Evolutionary conservation across 2,329 filamentous ascomycete species (phyloP), one percentile per base, ranked within the genome.

Genomic region (Fusarium equiseti): DNA sequence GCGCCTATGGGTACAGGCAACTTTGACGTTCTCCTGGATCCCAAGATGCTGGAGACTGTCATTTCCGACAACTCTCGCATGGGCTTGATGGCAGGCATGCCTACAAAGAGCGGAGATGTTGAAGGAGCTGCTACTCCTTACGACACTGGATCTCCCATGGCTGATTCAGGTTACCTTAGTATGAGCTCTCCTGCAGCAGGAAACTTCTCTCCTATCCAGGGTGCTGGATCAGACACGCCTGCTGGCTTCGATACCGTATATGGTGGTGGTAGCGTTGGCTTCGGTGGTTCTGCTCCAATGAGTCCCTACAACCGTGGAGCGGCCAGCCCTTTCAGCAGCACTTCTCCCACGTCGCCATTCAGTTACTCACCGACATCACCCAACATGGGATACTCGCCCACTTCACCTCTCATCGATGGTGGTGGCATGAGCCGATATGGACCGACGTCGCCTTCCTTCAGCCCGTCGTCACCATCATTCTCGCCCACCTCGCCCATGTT

Each of bases 1-100:
- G 96, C 97, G 8, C 96, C 97, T 31, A 95, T 97, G 87, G 96
- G 96, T 68, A 99, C 97, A 62, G 96, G 96, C 70, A 94, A 97
- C 81, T 95, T 99, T 76, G 94, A 99, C 71, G 90, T 98, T 57
- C 90, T 95, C 74, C 87, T 99, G 73, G 97, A 99, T 79, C 94
- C 94, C 71, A 92, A 92, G 82, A 97, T 99, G 93, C 89, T 98
- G 45, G 93, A 97, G 80, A 97, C 95, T 20, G 94, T 97, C 77
- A 94, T 97, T 63, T 94, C 93, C 52, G 95, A 97, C 81, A 97
- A 97, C 80, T 93, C 92, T 45, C 90, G 92, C 79, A 93, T 91
- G 84, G 92, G 91, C 75, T 88, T 95, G 50, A 93, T 94, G 88
- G 90, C 91, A 59, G 92, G 91, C 55, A 91, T 95, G 81, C 90